phyloP scores from a whole-genome alignment of 176 grass and related monocot genomes.

The Oryza nivara region DNA sequence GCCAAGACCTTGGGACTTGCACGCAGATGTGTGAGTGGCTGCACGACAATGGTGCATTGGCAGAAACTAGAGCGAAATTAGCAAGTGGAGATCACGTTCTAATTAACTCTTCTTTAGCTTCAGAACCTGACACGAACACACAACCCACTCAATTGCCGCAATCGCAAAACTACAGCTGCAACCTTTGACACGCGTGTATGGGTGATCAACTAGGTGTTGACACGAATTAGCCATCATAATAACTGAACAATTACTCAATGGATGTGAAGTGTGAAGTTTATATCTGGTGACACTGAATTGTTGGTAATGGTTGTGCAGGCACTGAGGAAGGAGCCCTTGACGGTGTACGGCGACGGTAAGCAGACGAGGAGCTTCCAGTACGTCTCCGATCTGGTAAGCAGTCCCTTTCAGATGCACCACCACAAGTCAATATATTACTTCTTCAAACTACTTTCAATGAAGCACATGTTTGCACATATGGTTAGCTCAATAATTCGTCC shows the following conservation, averaged over 20 bases:
- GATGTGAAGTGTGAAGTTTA: neutral
- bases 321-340: slow-evolving; percentile 89
- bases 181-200: neutral
- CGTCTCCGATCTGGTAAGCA: slow-evolving; percentile 90
- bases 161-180: neutral
- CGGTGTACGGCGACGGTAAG: slow-evolving; percentile 98
- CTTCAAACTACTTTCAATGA: neutral
- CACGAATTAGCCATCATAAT: neutral
- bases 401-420: neutral
- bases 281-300: neutral
- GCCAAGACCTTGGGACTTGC: neutral
- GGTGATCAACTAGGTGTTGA: neutral
- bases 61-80: slow-evolving; percentile 7
- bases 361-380: slow-evolving; percentile 99
- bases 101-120: neutral
- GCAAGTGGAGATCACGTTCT: slow-evolving; percentile 21
- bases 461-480: neutral
- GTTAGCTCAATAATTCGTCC: neutral
- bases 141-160: neutral
- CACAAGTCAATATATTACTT: neutral
- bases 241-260: neutral
- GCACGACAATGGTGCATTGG: neutral
- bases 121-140: slow-evolving; percentile 5
- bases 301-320: slow-evolving; percentile 49
- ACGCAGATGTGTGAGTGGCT: neutral